phyloP scores from a whole-genome alignment of 139 green algal species.

The Tetradesmus obliquus region DNA sequence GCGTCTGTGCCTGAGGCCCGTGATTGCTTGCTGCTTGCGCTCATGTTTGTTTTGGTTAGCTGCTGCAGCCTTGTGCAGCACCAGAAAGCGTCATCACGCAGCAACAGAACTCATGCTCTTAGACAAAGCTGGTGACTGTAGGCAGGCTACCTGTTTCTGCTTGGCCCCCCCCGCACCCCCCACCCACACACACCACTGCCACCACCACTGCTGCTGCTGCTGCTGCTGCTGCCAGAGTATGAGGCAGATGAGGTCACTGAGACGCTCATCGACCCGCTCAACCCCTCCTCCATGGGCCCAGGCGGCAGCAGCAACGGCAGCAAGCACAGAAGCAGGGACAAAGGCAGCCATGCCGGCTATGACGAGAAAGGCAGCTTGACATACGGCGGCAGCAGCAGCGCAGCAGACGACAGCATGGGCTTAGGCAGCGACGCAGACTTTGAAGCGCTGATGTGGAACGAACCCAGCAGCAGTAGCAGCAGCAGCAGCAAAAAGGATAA shows the following conservation, averaged over 20 bases:
- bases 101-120: too few relatives aligned
- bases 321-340: neutral
- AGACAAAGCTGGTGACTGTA: too few relatives aligned
- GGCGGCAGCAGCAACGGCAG: conserved; percentile 3
- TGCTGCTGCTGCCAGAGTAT: conserved; percentile 18
- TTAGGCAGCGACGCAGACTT: conserved; percentile 12
- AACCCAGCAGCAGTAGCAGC: conserved; percentile 1
- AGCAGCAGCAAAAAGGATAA: neutral
- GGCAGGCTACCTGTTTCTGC: too few relatives aligned
- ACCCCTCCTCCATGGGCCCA: neutral
- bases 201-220: neutral
- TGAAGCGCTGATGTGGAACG: neutral
- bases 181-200: too few relatives aligned
- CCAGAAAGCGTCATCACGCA: too few relatives aligned
- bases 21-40: too few relatives aligned
- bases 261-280: conserved; percentile 28
- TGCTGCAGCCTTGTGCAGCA: too few relatives aligned
- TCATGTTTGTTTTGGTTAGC: too few relatives aligned
- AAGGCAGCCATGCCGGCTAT: neutral
- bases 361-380: neutral
- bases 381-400: neutral
- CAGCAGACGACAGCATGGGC: neutral
- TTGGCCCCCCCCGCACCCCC: too few relatives aligned
- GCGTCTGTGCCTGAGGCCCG: too few relatives aligned
- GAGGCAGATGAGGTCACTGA: conserved; percentile 34